Conservation (phyloP, 148 eudicot genomes). For the Rhododendron ferrugineum region DNA sequence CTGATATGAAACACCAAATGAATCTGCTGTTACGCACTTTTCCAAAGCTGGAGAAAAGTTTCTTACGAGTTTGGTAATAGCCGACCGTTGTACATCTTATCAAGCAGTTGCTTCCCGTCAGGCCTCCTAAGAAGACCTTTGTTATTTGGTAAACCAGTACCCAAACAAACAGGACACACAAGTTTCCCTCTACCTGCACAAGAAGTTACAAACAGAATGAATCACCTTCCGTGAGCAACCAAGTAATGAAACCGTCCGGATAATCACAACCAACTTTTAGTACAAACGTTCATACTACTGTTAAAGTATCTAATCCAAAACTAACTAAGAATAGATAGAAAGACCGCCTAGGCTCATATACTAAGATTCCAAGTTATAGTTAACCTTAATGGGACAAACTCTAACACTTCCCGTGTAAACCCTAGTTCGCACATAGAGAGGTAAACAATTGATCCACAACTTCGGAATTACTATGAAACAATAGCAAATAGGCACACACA, state of each 20-base stretch:
- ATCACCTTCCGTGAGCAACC: not conserved
- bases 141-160: constrained; percentile 93
- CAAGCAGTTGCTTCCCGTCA: constrained; percentile 70
- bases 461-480: not conserved
- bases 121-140: constrained; percentile 97
- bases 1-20: not conserved
- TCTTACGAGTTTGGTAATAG: constrained; percentile 77
- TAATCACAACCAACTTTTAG: not conserved
- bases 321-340: not conserved
- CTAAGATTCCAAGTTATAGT: not conserved
- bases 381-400: not conserved
- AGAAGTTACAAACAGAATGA: not conserved
- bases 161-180: constrained; percentile 95
- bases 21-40: not conserved
- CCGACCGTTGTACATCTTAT: constrained; percentile 93
- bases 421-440: not conserved
- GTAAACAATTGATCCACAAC: not conserved
- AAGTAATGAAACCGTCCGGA: not conserved
- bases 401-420: not conserved
- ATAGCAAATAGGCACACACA: not conserved
- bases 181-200: constrained; percentile 87
- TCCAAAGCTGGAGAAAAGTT: constrained; percentile 13
- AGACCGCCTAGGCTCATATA: not conserved
- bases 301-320: not conserved
- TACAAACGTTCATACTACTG: not conserved